These are phyloP conservation scores for Zymoseptoria brevis DNA, from an alignment of 2,329 filamentous ascomycete genomes.

Conservation along the genomic window DNA sequence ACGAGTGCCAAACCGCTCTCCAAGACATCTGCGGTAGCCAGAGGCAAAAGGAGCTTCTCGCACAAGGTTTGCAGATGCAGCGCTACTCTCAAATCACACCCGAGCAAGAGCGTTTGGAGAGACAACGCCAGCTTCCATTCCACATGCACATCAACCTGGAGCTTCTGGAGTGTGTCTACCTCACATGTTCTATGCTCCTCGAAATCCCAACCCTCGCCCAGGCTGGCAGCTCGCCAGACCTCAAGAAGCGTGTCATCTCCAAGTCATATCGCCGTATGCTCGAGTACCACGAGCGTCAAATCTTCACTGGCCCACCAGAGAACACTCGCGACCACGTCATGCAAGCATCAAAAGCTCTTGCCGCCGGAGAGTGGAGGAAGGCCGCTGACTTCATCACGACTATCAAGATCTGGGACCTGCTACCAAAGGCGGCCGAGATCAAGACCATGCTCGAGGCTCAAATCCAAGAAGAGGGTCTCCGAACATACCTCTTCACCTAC, in stretches of 20 bases:
- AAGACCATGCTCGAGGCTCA: conserved; percentile 96
- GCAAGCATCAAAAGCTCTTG: conserved; percentile 95
- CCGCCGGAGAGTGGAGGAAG: conserved; percentile 98
- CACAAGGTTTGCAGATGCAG: conserved; percentile 97
- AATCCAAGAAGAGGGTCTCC: conserved; percentile 96
- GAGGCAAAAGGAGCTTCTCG: conserved; percentile 93
- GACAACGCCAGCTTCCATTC: conserved; percentile 95
- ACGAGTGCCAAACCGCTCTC: conserved; percentile 93
- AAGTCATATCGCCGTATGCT: conserved; percentile 99
- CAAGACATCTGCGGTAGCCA: conserved; percentile 98
- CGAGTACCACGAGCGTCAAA: conserved; percentile 98
- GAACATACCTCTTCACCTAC: conserved; percentile 98
- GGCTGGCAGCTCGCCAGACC: conserved; percentile 89
- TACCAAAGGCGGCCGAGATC: conserved; percentile 86
- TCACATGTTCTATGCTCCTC: conserved; percentile 98
- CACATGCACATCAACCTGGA: conserved; percentile 99
- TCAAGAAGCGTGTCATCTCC: conserved; percentile 96
- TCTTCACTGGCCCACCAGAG: conserved; percentile 96
- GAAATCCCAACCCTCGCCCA: conserved; percentile 96
- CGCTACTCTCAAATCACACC: conserved; percentile 92
- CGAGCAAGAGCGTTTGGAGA: conserved; percentile 94
- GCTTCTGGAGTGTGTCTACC: conserved; percentile 93
- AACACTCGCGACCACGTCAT: conserved; percentile 99
- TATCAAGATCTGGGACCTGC: conserved; percentile 99
- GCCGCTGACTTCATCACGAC: conserved; percentile 85